phyloP scores from a whole-genome alignment of 306 rosid species.

The Mimosa pudica region DNA sequence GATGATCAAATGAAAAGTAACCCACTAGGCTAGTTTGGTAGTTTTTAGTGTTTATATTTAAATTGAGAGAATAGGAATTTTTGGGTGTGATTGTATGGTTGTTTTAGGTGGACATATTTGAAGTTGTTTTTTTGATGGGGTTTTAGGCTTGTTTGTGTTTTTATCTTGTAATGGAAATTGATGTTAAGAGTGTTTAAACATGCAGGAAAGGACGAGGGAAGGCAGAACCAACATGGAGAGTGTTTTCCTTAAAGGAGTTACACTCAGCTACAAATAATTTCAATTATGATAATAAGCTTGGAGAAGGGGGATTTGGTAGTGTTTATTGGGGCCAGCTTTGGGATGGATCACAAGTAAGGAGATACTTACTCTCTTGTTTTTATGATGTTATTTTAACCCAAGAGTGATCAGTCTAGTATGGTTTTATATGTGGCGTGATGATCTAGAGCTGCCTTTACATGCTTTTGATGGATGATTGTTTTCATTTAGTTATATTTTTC shows the following conservation, averaged over 20 bases:
- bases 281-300: conserved; percentile 88
- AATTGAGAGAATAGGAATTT: conserved; percentile 13
- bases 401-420: background rate
- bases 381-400: background rate
- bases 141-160: background rate
- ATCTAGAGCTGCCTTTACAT: background rate
- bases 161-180: conserved; percentile 14
- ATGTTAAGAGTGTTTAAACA: conserved; percentile 16
- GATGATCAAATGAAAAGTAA: conserved; percentile 2
- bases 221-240: conserved; percentile 74
- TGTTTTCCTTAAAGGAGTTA: conserved; percentile 82
- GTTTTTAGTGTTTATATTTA: background rate
- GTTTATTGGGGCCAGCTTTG: conserved; percentile 97
- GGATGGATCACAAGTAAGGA: conserved; percentile 84
- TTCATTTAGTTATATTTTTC: background rate
- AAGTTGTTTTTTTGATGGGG: background rate
- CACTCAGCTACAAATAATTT: conserved; percentile 88
- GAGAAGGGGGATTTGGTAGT: conserved; percentile 94
- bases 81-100: conserved; percentile 10
- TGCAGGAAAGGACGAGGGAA: conserved; percentile 67
- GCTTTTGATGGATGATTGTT: background rate
- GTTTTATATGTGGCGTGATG: background rate
- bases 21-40: conserved; percentile 9
- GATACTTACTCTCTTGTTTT: background rate
- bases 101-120: conserved; percentile 1